Evolutionary conservation across 1,139 yeast species (phyloP).

Genomic region (Magnusiomyces sp.): DNA sequence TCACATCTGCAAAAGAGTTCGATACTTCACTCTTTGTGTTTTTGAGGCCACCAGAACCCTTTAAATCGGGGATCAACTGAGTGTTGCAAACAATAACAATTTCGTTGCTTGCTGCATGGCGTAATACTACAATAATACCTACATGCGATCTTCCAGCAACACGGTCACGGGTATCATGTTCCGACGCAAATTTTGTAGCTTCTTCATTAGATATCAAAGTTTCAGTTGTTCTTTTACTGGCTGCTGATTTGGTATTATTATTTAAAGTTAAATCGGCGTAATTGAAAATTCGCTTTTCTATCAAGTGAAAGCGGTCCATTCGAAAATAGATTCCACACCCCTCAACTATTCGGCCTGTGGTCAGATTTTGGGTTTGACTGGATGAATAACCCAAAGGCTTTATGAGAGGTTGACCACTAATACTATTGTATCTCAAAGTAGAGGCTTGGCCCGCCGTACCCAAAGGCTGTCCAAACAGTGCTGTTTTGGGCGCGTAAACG

Average conservation of each 20-base stretch:
- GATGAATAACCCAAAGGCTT: neutral
- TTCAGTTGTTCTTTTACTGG: constrained; percentile 2
- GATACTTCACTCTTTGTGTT: neutral
- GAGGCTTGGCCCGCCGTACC: neutral
- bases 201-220: constrained; percentile 2
- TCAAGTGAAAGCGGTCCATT: neutral
- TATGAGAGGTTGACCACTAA: neutral
- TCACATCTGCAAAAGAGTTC: neutral
- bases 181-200: constrained; percentile 1
- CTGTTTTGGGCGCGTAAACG: constrained; percentile 4
- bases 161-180: constrained; percentile 3
- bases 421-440: neutral
- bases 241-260: constrained; percentile 1
- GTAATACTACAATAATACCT: constrained; percentile 4
- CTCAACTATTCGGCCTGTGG: neutral
- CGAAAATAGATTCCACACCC: constrained; percentile 1
- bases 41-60: neutral
- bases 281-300: constrained; percentile 7
- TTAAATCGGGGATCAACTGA: constrained; percentile 3
- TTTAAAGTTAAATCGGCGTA: constrained; percentile 6
- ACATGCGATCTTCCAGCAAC: constrained; percentile 6
- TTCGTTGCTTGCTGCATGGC: neutral
- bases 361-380: neutral
- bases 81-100: constrained; percentile 5
- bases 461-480: neutral